These are phyloP conservation scores for Saccharomyces hybrid DNA, from an alignment of 1,139 yeast species.

Conservation along the genomic window DNA sequence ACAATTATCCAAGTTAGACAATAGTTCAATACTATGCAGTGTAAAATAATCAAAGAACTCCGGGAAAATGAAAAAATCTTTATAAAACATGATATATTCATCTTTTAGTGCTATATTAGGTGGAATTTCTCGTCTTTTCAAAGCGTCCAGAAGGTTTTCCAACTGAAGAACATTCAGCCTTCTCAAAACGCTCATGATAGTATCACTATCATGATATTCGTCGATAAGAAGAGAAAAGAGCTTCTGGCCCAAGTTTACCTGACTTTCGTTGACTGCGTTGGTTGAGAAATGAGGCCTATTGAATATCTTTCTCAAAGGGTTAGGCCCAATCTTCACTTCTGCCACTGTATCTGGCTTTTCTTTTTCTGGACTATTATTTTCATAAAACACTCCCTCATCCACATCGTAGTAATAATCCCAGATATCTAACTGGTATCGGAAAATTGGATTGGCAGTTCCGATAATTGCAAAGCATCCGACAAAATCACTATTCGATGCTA, in stretches of 20 bases:
- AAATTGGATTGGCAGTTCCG: constrained; percentile 30
- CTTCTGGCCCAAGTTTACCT: constrained; percentile 14
- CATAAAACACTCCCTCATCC: constrained; percentile 16
- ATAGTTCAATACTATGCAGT: constrained; percentile 11
- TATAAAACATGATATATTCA: constrained; percentile 17
- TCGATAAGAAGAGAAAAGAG: constrained; percentile 12
- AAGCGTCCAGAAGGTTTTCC: constrained; percentile 9
- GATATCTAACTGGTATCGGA: constrained; percentile 21
- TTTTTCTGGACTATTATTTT: constrained; percentile 3
- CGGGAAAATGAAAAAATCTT: constrained; percentile 21
- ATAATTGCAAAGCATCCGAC: constrained; percentile 13
- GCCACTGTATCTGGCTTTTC: constrained; percentile 4
- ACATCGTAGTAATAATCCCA: constrained; percentile 29
- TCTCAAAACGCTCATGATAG: constrained; percentile 18
- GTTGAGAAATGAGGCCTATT: constrained; percentile 3
- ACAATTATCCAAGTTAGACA: constrained; percentile 6
- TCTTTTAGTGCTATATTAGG: constrained; percentile 11
- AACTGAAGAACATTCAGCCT: constrained; percentile 23
- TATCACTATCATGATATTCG: constrained; percentile 21
- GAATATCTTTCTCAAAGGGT: constrained; percentile 11
- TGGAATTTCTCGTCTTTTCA: neutral
- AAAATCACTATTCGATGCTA: neutral
- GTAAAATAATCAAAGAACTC: constrained; percentile 18
- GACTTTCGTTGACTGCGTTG: constrained; percentile 1
- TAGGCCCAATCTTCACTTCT: constrained; percentile 9